Evolutionary conservation across 2,329 filamentous ascomycete genomes (phyloP).

Genomic region (Aspergillus luchuensis): DNA sequence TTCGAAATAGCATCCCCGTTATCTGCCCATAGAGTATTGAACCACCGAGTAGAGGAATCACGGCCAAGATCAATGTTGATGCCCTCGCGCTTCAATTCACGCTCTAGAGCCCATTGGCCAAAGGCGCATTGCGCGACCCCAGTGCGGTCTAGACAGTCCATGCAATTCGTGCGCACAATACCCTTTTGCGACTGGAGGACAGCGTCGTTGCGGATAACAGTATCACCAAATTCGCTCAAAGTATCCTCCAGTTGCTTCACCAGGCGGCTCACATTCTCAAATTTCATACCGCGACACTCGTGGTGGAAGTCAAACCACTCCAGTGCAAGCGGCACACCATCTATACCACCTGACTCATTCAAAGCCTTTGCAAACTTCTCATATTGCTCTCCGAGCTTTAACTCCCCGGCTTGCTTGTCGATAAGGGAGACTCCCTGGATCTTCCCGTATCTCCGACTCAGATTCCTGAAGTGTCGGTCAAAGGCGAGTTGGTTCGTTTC

Average conservation of each 20-base stretch:
- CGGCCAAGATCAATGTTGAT: conserved; percentile 73
- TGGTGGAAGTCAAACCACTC: conserved; percentile 98
- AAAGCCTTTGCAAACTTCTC: conserved; percentile 67
- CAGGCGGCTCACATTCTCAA: conserved; percentile 86
- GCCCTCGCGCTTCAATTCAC: conserved; percentile 74
- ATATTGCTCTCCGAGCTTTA: conserved; percentile 75
- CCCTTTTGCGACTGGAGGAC: conserved; percentile 63
- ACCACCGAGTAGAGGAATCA: conserved; percentile 85
- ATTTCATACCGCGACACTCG: conserved; percentile 93
- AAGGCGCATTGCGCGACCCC: conserved; percentile 95
- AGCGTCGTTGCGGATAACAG: conserved; percentile 55
- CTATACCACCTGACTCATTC: conserved; percentile 62
- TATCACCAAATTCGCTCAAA: conserved; percentile 73
- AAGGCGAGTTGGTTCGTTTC: conserved; percentile 79
- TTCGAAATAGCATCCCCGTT: conserved; percentile 95
- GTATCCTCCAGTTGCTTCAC: conserved; percentile 68
- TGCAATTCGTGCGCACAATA: conserved; percentile 91
- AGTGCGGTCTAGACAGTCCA: conserved; percentile 96
- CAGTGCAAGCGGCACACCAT: conserved; percentile 63
- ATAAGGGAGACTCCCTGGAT: conserved; percentile 82
- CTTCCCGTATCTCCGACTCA: conserved; percentile 70
- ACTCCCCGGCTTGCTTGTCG: conserved; percentile 83
- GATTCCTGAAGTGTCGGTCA: conserved; percentile 72
- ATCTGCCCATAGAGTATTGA: conserved; percentile 95
- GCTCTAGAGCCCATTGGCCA: conserved; percentile 77